Conservation (phyloP, 2,329 filamentous ascomycete genomes). For the Ambrosiella cleistominuta region DNA sequence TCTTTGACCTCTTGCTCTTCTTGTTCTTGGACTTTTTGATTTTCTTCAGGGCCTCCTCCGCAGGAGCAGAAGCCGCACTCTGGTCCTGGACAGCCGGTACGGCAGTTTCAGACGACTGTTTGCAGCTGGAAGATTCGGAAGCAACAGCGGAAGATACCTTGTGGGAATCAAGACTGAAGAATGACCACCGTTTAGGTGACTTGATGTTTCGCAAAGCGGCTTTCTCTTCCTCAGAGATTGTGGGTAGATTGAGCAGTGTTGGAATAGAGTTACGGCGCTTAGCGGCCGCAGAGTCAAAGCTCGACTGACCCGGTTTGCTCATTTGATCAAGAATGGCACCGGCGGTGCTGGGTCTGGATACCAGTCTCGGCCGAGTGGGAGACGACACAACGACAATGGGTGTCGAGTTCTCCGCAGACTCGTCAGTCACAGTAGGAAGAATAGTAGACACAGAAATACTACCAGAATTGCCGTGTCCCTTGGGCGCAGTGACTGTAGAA, state of each 20-base stretch:
- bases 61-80: slow-evolving; percentile 5
- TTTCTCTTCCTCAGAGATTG: slow-evolving; percentile 17
- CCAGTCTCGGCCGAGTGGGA: slow-evolving; percentile 15
- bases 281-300: slow-evolving; percentile 19
- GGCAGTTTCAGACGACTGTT: slow-evolving; percentile 20
- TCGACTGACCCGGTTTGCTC: slow-evolving; percentile 11
- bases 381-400: background rate
- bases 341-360: slow-evolving; percentile 49
- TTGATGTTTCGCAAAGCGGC: slow-evolving; percentile 31
- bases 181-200: slow-evolving; percentile 41
- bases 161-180: slow-evolving; percentile 41
- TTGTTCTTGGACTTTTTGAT: slow-evolving; percentile 32
- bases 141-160: slow-evolving; percentile 2
- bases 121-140: background rate
- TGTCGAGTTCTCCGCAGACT: slow-evolving; percentile 11
- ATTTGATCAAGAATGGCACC: slow-evolving; percentile 46
- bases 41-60: background rate
- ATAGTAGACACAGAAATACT: slow-evolving; percentile 59
- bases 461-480: slow-evolving; percentile 55
- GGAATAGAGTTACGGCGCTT: slow-evolving; percentile 44
- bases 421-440: slow-evolving; percentile 4
- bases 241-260: slow-evolving; percentile 27
- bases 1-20: slow-evolving; percentile 48
- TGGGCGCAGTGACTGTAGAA: slow-evolving; percentile 53
- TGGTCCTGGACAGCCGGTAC: slow-evolving; percentile 5